A percentile compares a stretch with the other conserved stretches of the same genome.
Conservation (phyloP, 2,329 filamentous ascomycete genomes). For the Aureobasidium vineae region DNA sequence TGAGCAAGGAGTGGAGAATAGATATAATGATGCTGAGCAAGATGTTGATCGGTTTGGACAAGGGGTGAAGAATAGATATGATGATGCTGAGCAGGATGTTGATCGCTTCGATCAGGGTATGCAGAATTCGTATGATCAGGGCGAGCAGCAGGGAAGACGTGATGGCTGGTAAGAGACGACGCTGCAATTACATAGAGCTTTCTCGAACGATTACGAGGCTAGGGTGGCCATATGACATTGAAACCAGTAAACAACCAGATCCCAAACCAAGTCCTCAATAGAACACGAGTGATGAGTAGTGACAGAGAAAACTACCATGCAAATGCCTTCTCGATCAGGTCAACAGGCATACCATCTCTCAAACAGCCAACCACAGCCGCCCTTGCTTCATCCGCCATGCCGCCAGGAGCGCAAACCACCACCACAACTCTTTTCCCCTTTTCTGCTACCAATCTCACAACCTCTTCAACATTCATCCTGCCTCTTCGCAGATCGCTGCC, state of each 20-base stretch:
- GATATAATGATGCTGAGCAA: constrained; percentile 8
- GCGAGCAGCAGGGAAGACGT: constrained; percentile 26
- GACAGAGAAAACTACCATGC: constrained; percentile 26
- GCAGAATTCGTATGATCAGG: constrained; percentile 25
- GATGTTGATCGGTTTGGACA: constrained; percentile 21
- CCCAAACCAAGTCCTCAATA: neutral
- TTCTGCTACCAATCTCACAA: constrained; percentile 34
- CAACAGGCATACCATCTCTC: constrained; percentile 27
- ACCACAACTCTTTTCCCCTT: constrained; percentile 40
- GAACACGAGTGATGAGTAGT: neutral
- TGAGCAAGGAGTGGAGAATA: constrained; percentile 14
- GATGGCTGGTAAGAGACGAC: constrained; percentile 7
- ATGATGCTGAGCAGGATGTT: constrained; percentile 14
- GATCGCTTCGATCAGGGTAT: constrained; percentile 21
- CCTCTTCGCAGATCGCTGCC: constrained; percentile 32
- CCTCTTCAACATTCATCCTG: constrained; percentile 2
- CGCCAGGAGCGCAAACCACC: constrained; percentile 45
- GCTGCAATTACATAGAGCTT: constrained; percentile 4
- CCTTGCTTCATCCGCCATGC: constrained; percentile 45
- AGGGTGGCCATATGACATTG: too few relatives aligned
- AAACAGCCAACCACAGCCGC: constrained; percentile 34
- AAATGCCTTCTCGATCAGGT: constrained; percentile 31
- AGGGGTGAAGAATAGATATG: constrained; percentile 6
- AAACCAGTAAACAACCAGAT: neutral
- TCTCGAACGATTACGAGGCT: neutral